phyloP scores from a whole-genome alignment of 257 asterid genomes.

The Ehretia macrophylla region DNA sequence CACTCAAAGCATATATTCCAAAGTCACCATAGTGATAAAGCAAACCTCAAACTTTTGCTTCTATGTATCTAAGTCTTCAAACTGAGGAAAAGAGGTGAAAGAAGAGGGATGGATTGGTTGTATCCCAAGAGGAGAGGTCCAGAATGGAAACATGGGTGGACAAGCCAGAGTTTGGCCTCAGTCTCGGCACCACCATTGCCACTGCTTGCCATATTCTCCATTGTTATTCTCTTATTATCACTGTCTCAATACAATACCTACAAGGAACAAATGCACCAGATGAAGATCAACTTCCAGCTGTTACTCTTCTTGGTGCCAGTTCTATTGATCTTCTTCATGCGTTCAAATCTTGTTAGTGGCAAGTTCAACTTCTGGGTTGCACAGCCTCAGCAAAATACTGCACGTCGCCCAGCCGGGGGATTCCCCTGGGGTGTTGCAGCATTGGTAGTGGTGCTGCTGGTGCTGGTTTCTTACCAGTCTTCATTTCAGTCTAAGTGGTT shows the following conservation, averaged over 20 bases:
- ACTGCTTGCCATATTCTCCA: constrained; percentile 41
- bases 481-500: constrained; percentile 56
- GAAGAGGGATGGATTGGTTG: constrained; percentile 60
- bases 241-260: constrained; percentile 46
- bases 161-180: constrained; percentile 37
- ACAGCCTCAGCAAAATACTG: background rate
- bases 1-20: constrained; percentile 66
- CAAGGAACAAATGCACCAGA: constrained; percentile 39
- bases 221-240: constrained; percentile 50
- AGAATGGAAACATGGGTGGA: constrained; percentile 56
- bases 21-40: constrained; percentile 32
- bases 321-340: constrained; percentile 31
- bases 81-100: background rate
- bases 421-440: constrained; percentile 62
- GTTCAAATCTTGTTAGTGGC: constrained; percentile 25
- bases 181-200: constrained; percentile 59
- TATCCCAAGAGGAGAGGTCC: constrained; percentile 36
- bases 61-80: background rate
- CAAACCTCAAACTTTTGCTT: constrained; percentile 1
- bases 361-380: constrained; percentile 30
- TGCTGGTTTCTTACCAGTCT: constrained; percentile 58
- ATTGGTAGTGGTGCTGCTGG: constrained; percentile 40
- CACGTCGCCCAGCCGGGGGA: constrained; percentile 25
- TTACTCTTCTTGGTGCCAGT: constrained; percentile 41
- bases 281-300: constrained; percentile 38